Conservation (phyloP, 306 rosid species). For the Prosopis cineraria region DNA sequence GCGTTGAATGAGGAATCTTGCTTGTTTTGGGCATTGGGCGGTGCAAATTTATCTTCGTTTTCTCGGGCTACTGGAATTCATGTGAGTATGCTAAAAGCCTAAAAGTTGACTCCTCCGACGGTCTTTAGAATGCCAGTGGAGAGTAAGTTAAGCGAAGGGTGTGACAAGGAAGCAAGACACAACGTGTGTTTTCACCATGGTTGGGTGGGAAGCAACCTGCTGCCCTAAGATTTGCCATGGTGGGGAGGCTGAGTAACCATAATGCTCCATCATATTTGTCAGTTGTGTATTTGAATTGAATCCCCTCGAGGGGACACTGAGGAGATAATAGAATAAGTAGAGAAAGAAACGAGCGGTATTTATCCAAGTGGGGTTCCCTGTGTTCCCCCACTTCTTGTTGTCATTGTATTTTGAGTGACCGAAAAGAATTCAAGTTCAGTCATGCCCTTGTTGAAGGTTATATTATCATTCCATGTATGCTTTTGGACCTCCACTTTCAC, state of each 20-base stretch:
- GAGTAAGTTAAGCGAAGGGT: background rate
- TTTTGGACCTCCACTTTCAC: no score
- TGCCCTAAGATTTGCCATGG: background rate
- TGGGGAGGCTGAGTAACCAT: background rate
- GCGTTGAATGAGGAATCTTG: background rate
- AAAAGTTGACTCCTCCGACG: background rate
- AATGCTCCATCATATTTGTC: background rate
- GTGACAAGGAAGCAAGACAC: background rate
- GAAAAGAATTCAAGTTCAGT: no score
- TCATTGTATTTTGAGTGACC: background rate
- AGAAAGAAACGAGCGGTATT: no score
- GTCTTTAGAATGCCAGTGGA: background rate
- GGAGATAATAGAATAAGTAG: no score
- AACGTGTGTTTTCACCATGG: background rate
- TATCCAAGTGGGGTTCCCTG: no score
- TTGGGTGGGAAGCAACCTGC: background rate
- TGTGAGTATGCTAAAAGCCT: conserved; percentile 15
- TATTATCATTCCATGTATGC: background rate
- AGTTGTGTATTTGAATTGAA: no score
- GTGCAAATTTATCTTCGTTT: background rate
- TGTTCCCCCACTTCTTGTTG: no score
- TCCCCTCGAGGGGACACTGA: no score
- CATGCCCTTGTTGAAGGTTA: background rate
- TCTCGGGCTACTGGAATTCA: background rate
- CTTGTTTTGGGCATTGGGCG: background rate